Base-by-base conservation (phyloP, 805 yeast species). In the Saturnispora quitensis region DNA sequence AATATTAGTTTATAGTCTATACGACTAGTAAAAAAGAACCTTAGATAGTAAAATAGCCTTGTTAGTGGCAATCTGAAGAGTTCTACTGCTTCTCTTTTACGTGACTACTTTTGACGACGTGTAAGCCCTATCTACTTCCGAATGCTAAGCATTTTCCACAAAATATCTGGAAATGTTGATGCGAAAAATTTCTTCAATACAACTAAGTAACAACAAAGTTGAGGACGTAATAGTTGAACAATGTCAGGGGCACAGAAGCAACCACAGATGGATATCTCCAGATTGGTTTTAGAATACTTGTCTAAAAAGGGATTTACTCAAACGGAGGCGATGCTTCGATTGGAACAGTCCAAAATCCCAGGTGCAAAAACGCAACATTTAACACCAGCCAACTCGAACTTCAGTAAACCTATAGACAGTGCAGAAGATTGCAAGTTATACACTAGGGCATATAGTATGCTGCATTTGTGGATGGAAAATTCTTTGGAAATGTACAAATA, bases 291-390 rank as follows among this genome's bases (percentile, higher is more conserved):
- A 61, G 99, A 93, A 60, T 93, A 91, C 61, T 75, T 93, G 58
- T 86, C 83, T 65, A 91, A 93, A 62, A 89, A 90, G 66, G 99
- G 99, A 2, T 93, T 89, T 63, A 90, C 86, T 59, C 81, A 84
- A 58, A 91, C 99, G 0, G 99, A 93, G 66, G 89, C 96, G 2
- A 87, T 90, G 84, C 75, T 93, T 47, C 78, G 99, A 55, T 80
- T 89, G 55, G 99, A 93, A 65, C 78, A 84, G 56, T 75, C 88
- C 0, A 81, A 84, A 53, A 75, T 76, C 6, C 76, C 81, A 1
- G 70, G 70, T 6, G 72, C 77, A 1, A 76, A 78, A 6, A 70
- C 82, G 12, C 69, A 69, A 2, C 73, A 81, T 1, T 71, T 80
- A 15, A 70, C 68, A 12, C 76, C 86, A 1, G 66, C 75, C 3